Conservation (phyloP, 768 basidiomycete species). For the Psilocybe sp. region DNA sequence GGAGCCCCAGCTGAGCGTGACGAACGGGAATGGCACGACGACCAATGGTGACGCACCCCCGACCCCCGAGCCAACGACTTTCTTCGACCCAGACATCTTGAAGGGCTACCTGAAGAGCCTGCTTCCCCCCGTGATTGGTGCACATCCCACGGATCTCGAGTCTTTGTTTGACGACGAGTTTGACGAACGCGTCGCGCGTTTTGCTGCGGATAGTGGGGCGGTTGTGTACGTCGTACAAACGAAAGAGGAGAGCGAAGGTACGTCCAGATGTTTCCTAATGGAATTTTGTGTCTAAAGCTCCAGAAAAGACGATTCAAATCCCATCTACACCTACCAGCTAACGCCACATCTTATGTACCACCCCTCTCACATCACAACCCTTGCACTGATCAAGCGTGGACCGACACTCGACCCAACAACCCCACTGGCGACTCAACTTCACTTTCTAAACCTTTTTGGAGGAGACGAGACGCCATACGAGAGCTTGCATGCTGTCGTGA, state of each 20-base stretch:
- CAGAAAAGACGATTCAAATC: slow-evolving; percentile 57
- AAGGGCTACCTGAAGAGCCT: slow-evolving; percentile 67
- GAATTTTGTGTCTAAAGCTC: slow-evolving; percentile 6
- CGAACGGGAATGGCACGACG: slow-evolving; percentile 21
- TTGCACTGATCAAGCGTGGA: slow-evolving; percentile 93
- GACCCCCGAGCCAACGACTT: slow-evolving; percentile 10
- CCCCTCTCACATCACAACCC: slow-evolving; percentile 73
- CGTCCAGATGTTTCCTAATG: slow-evolving; percentile 16
- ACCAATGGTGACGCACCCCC: slow-evolving; percentile 13
- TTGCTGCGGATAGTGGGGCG: slow-evolving; percentile 72
- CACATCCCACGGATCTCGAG: slow-evolving; percentile 60
- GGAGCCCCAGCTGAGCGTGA: slow-evolving; percentile 17
- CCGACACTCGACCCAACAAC: slow-evolving; percentile 76
- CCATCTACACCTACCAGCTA: slow-evolving; percentile 64
- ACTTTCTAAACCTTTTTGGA: slow-evolving; percentile 89
- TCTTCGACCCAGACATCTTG: slow-evolving; percentile 71
- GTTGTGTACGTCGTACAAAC: slow-evolving; percentile 83
- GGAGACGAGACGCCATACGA: slow-evolving; percentile 92
- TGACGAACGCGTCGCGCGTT: slow-evolving; percentile 70
- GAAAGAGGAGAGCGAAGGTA: slow-evolving; percentile 74
- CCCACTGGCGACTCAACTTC: slow-evolving; percentile 82
- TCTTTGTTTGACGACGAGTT: slow-evolving; percentile 71
- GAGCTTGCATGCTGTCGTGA: slow-evolving; percentile 91
- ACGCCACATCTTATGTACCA: slow-evolving; percentile 79
- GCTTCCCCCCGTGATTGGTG: slow-evolving; percentile 82